These are phyloP conservation scores for Musa beccarii DNA, from an alignment of 176 grass and related monocot genomes.

Conservation along the genomic window DNA sequence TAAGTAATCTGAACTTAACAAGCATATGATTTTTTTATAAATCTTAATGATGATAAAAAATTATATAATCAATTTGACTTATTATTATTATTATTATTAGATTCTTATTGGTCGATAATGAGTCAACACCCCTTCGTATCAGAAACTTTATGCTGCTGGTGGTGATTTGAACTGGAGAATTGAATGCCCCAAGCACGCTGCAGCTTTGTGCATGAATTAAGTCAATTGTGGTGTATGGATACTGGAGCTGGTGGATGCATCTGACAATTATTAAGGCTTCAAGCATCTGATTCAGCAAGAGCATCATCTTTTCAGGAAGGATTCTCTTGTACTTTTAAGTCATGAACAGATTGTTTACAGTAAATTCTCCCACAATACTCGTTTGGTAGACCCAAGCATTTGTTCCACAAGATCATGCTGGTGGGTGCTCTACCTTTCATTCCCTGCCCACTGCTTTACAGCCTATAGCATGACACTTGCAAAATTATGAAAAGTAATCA, in stretches of 20 bases:
- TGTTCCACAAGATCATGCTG: background rate
- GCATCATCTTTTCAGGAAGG: conserved; percentile 5
- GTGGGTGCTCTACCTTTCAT: background rate
- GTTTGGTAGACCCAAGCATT: background rate
- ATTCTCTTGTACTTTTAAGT: background rate
- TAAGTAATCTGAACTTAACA: no score
- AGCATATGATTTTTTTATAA: no score
- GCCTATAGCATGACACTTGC: background rate
- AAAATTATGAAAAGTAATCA: background rate
- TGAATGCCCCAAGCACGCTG: background rate
- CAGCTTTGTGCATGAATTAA: background rate
- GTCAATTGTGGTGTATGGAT: background rate
- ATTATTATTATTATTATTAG: no score
- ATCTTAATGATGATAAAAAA: no score
- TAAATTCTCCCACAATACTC: background rate
- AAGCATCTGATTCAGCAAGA: background rate
- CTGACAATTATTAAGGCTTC: background rate
- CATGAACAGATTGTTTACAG: background rate
- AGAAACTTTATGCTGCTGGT: no score
- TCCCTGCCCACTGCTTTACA: background rate
- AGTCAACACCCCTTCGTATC: no score
- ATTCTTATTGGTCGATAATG: no score
- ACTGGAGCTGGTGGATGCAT: background rate
- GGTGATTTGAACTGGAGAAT: no score
- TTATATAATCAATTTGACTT: no score